Percentiles rank a stretch among this genome's conserved stretches.
Conservation (phyloP, 1,284 basidiomycete genomes). For the Neonothopanus nambi region DNA sequence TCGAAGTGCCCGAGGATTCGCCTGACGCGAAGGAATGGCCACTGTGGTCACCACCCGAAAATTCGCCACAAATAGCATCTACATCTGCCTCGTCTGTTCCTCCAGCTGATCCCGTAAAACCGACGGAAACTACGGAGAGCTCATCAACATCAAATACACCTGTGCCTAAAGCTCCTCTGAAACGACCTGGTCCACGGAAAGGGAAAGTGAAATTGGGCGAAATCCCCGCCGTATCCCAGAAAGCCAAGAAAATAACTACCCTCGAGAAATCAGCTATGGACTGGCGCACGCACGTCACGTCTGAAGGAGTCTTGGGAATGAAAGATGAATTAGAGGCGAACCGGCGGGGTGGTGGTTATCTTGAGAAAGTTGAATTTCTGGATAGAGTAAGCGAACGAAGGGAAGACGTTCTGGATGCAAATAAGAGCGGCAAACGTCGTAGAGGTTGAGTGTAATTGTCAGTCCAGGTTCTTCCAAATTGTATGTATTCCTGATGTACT, state of each 20-base stretch:
- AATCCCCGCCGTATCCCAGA: constrained; percentile 40
- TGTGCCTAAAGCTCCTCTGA: constrained; percentile 21
- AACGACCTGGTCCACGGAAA: constrained; percentile 65
- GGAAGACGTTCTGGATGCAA: constrained; percentile 61
- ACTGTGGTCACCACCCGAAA: constrained; percentile 38
- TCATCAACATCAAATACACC: constrained; percentile 12
- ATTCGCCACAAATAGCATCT: constrained; percentile 5
- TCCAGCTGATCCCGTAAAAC: constrained; percentile 7
- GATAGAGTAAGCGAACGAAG: constrained; percentile 70
- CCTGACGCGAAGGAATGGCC: constrained; percentile 77
- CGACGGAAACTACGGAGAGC: constrained; percentile 8
- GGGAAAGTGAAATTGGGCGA: constrained; percentile 53
- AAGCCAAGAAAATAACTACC: constrained; percentile 61
- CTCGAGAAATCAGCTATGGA: constrained; percentile 83
- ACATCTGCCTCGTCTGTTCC: neutral
- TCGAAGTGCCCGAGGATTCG: constrained; percentile 70
- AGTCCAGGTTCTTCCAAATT: neutral
- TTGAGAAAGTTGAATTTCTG: constrained; percentile 82
- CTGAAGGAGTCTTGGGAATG: constrained; percentile 41
- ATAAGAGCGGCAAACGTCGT: constrained; percentile 56
- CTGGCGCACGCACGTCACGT: constrained; percentile 68
- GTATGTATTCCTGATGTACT: too few species aligned
- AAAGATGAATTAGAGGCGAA: constrained; percentile 75
- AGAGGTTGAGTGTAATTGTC: constrained; percentile 24
- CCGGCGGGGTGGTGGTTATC: constrained; percentile 70